A percentile compares a stretch with the other conserved stretches of the same genome.
Conservation (phyloP, 345 rosid genomes). For the Kandelia obovata region DNA sequence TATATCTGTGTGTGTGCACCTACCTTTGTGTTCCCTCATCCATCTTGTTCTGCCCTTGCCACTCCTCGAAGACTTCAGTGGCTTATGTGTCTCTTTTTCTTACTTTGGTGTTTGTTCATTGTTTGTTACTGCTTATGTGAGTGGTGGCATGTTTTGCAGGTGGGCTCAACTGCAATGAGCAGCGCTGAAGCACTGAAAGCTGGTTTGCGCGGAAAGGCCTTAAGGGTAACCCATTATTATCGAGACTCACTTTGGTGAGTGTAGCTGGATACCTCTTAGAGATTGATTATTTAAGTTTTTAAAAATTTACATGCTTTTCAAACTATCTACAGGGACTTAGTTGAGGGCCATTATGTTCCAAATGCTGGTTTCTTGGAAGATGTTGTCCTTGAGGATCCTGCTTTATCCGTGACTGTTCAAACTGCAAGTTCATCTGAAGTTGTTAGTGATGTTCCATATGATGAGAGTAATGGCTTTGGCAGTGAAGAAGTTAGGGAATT, state of each 20-base stretch:
- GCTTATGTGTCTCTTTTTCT: no score
- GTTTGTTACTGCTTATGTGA: not conserved
- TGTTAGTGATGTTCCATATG: conserved; percentile 27
- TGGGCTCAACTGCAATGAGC: conserved; percentile 84
- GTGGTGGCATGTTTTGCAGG: conserved; percentile 38
- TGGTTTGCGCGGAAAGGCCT: conserved; percentile 90
- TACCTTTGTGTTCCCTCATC: not conserved
- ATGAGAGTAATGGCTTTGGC: conserved; percentile 24
- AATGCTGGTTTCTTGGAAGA: conserved; percentile 81
- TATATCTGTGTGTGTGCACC: not conserved
- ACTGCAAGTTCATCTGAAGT: conserved; percentile 46
- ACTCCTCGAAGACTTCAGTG: no score
- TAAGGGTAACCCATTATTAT: conserved; percentile 75
- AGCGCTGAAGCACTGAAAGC: conserved; percentile 75
- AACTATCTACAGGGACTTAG: conserved; percentile 63
- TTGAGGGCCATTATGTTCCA: conserved; percentile 72
- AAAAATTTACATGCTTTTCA: conserved; percentile 23
- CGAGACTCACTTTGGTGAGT: conserved; percentile 75
- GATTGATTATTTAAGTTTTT: conserved; percentile 9
- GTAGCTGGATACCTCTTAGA: conserved; percentile 14
- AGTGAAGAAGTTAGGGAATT: conserved; percentile 35
- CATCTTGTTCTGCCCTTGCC: not conserved
- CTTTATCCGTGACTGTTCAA: conserved; percentile 32
- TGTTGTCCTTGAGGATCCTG: conserved; percentile 78
- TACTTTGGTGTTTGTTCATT: not conserved